Evolutionary conservation across 108 stramenopile species (phyloP).

Genomic region (Discostella stelligeroides): DNA sequence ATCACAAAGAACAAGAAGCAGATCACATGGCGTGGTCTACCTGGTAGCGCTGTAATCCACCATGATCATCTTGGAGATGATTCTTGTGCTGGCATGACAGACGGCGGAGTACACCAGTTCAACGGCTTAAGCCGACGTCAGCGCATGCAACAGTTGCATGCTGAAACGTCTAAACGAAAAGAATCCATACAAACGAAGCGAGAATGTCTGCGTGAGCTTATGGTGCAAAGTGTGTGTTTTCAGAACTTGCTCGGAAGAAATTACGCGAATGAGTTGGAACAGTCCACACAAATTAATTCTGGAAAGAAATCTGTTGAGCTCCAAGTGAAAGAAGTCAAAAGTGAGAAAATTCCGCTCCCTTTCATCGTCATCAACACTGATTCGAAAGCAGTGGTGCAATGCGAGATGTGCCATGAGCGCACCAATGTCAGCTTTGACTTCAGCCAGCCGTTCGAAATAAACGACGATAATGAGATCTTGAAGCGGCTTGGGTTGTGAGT

Average conservation of each 20-base stretch:
- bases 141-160: conserved; percentile 55
- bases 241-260: conserved; percentile 82
- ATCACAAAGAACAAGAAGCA: conserved; percentile 90
- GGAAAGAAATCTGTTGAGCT: neutral
- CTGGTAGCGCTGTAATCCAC: conserved; percentile 25
- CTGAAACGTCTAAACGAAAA: conserved; percentile 50
- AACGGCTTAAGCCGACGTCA: conserved; percentile 38
- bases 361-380: conserved; percentile 92
- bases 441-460: conserved; percentile 89
- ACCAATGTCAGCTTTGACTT: conserved; percentile 93
- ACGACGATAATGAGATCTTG: conserved; percentile 94
- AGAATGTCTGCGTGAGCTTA: conserved; percentile 76
- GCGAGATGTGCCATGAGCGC: conserved; percentile 89
- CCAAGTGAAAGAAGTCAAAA: conserved; percentile 48
- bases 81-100: neutral
- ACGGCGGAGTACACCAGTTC: neutral
- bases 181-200: conserved; percentile 67
- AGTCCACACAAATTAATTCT: neutral
- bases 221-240: conserved; percentile 89
- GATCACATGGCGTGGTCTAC: conserved; percentile 90
- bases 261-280: conserved; percentile 31
- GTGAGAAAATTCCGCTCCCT: conserved; percentile 83
- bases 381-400: conserved; percentile 82
- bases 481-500: conserved; percentile 90
- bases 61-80: conserved; percentile 13